Percentiles rank a stretch among this genome's conserved stretches.
phyloP scores from a whole-genome alignment of 1,139 yeast species.

The Scheffersomyces parashehatae region DNA sequence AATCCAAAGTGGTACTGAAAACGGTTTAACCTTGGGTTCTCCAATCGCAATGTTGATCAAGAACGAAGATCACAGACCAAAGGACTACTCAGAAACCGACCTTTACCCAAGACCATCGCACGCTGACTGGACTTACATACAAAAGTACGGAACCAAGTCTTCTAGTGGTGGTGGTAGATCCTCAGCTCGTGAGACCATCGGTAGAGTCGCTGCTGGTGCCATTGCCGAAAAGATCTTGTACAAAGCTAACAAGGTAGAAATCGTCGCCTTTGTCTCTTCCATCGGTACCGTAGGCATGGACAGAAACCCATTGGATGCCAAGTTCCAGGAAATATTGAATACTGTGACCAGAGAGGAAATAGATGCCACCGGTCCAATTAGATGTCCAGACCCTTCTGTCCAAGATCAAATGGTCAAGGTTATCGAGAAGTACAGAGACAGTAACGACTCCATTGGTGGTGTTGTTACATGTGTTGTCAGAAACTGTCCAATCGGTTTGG shows the following conservation, averaged over 20 bases:
- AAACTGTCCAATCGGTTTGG: constrained; percentile 90
- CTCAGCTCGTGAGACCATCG: constrained; percentile 96
- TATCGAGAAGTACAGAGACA: constrained; percentile 83
- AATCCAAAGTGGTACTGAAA: constrained; percentile 93
- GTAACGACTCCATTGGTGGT: constrained; percentile 94
- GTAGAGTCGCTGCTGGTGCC: constrained; percentile 98
- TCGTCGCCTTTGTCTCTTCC: constrained; percentile 92
- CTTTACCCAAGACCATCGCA: constrained; percentile 96
- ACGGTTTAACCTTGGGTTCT: constrained; percentile 88
- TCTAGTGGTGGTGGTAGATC: constrained; percentile 98
- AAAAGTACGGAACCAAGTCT: constrained; percentile 89
- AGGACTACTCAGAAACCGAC: constrained; percentile 93
- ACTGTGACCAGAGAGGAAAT: constrained; percentile 86
- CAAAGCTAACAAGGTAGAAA: constrained; percentile 81
- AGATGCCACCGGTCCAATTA: constrained; percentile 83
- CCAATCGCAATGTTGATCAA: constrained; percentile 92
- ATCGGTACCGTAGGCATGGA: constrained; percentile 81
- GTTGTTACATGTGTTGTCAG: constrained; percentile 96
- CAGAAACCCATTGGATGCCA: constrained; percentile 65
- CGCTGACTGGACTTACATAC: constrained; percentile 92
- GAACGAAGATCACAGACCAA: constrained; percentile 95
- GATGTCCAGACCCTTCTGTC: constrained; percentile 82
- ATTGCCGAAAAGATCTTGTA: constrained; percentile 88
- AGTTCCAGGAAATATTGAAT: constrained; percentile 65
- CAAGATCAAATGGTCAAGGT: constrained; percentile 82